These are phyloP conservation scores for Rhododendron molle DNA, from an alignment of 148 eudicot genomes.

Conservation along the genomic window DNA sequence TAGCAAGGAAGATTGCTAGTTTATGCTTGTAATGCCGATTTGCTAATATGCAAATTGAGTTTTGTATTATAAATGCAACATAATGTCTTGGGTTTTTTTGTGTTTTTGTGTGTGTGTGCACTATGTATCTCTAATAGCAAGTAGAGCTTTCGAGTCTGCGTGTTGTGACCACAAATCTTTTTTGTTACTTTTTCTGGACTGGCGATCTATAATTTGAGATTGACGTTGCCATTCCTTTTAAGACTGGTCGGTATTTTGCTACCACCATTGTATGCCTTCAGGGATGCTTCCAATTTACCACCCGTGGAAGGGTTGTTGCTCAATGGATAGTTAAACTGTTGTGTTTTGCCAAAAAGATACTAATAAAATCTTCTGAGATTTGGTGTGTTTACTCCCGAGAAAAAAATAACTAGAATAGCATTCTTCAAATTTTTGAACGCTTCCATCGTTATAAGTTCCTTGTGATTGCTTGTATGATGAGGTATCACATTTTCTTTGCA, in stretches of 20 bases:
- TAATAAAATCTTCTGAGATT: too few species aligned
- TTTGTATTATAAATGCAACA: not conserved
- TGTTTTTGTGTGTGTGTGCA: too few species aligned
- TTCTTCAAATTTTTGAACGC: not conserved
- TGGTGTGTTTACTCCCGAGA: too few species aligned
- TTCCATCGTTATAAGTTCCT: too few species aligned
- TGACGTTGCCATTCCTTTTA: not conserved
- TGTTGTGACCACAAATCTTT: not conserved
- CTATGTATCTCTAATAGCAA: not conserved
- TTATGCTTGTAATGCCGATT: not conserved
- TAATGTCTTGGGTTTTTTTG: not conserved
- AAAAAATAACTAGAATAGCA: not conserved
- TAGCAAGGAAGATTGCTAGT: not conserved
- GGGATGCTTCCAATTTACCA: not conserved
- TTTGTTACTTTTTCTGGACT: not conserved
- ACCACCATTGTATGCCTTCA: not conserved
- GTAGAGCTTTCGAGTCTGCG: not conserved
- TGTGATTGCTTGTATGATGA: not conserved
- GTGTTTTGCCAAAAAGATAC: too few species aligned
- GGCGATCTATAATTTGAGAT: not conserved
- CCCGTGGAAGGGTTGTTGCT: not conserved
- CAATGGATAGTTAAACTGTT: not conserved
- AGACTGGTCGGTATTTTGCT: not conserved
- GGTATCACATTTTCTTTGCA: not conserved
- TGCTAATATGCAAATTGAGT: not conserved